phyloP scores from a whole-genome alignment of 2,329 filamentous ascomycete species.

The Aspergillus japonicus region DNA sequence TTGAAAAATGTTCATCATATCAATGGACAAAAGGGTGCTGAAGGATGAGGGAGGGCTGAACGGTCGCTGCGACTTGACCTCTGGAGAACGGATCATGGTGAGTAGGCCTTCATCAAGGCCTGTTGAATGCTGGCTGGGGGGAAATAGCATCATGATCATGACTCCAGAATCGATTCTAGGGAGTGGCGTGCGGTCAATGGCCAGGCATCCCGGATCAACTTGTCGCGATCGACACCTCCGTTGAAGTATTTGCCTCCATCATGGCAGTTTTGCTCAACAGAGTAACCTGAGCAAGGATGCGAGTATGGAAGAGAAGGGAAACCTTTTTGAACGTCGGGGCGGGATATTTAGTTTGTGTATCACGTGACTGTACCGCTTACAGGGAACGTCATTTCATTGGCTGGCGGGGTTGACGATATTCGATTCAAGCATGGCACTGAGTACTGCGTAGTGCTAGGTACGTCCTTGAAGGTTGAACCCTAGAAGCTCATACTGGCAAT shows the following conservation, averaged over 20 bases:
- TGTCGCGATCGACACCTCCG: neutral
- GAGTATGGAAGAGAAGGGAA: neutral
- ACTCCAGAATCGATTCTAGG: neutral
- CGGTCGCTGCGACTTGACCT: neutral
- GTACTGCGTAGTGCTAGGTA: no score
- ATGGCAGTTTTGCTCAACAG: neutral
- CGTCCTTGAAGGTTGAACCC: no score
- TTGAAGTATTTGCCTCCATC: neutral
- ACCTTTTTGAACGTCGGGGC: neutral
- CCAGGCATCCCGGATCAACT: neutral
- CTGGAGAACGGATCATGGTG: neutral
- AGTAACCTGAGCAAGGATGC: neutral
- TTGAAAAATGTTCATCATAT: slow-evolving; percentile 36
- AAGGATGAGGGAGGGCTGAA: neutral
- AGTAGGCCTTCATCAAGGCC: neutral
- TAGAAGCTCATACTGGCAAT: no score
- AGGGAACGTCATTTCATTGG: neutral
- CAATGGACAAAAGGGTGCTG: slow-evolving; percentile 11
- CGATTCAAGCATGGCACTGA: no score
- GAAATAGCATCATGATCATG: neutral
- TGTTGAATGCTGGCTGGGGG: neutral
- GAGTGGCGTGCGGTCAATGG: neutral
- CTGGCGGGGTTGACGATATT: neutral
- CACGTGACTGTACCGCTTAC: neutral
- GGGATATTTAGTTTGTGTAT: neutral